These are phyloP conservation scores for Echeveria elegans DNA, from an alignment of 164 flowering plant species.

Conservation along the genomic window DNA sequence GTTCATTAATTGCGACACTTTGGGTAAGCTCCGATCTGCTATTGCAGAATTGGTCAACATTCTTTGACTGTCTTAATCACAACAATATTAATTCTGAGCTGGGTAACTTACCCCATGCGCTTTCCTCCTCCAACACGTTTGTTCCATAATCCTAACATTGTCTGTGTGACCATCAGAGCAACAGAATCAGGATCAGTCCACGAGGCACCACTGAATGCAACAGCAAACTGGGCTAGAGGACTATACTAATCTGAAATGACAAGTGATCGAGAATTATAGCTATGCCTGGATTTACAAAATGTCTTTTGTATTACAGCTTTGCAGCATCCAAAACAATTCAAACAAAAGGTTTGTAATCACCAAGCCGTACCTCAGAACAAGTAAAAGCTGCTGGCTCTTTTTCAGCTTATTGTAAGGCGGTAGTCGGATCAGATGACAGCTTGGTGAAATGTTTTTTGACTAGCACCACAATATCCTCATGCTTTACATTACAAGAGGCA, in stretches of 20 bases:
- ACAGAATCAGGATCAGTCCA: conserved; percentile 99
- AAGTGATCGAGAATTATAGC: background rate
- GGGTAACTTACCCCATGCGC: conserved; percentile 69
- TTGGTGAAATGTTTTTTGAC: conserved; percentile 78
- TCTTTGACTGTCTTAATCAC: background rate
- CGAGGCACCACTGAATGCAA: conserved; percentile 91
- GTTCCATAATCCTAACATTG: conserved; percentile 92
- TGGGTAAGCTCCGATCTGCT: conserved; percentile 86
- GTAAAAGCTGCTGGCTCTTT: conserved; percentile 77
- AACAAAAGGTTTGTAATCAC: background rate
- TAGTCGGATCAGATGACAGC: conserved; percentile 66
- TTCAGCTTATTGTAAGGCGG: conserved; percentile 66
- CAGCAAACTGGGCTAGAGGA: conserved; percentile 94
- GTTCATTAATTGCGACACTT: conserved; percentile 76
- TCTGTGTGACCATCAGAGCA: conserved; percentile 93
- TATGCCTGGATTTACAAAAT: too few species aligned
- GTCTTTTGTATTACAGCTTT: too few species aligned
- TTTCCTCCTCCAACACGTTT: conserved; percentile 78
- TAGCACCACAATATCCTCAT: conserved; percentile 81
- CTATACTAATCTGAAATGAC: conserved; percentile 63
- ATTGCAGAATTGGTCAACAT: conserved; percentile 8
- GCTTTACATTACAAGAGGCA: conserved; percentile 93
- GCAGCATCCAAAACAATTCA: background rate
- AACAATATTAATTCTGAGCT: background rate
- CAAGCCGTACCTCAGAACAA: conserved; percentile 78